Percentiles rank a stretch among this genome's conserved stretches.
Evolutionary conservation across 1,139 yeast species (phyloP).

Genomic region (Komagataea norvegica): DNA sequence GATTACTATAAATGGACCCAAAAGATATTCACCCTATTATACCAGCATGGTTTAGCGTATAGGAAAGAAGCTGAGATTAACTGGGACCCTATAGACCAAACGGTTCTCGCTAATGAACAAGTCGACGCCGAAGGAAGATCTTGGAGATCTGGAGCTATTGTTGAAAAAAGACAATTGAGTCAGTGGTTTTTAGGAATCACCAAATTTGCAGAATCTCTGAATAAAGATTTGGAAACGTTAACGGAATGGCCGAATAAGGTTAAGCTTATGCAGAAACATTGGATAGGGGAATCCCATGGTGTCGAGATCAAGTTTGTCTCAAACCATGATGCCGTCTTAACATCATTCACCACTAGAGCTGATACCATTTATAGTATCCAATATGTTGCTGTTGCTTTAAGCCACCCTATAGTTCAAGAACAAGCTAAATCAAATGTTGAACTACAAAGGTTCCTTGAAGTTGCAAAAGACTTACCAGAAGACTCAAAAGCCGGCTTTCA

Average conservation of each 20-base stretch:
- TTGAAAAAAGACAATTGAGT: slow-evolving; percentile 70
- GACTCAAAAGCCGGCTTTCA: slow-evolving; percentile 63
- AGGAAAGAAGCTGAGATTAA: slow-evolving; percentile 83
- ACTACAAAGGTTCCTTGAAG: slow-evolving; percentile 44
- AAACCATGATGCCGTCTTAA: slow-evolving; percentile 29
- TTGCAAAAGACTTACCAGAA: slow-evolving; percentile 35
- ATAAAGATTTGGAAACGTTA: slow-evolving; percentile 55
- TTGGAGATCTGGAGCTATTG: slow-evolving; percentile 96
- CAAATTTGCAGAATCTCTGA: slow-evolving; percentile 62
- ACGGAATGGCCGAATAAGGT: slow-evolving; percentile 86
- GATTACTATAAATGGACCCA: slow-evolving; percentile 94
- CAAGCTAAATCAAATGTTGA: slow-evolving; percentile 35
- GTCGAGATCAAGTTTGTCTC: slow-evolving; percentile 51
- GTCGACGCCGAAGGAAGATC: slow-evolving; percentile 87
- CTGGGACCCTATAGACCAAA: slow-evolving; percentile 95
- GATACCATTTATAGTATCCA: slow-evolving; percentile 84
- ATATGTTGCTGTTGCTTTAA: slow-evolving; percentile 69
- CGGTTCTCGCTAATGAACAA: slow-evolving; percentile 95
- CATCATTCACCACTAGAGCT: slow-evolving; percentile 80
- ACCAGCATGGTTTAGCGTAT: slow-evolving; percentile 77
- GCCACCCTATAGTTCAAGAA: slow-evolving; percentile 55
- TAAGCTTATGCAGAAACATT: slow-evolving; percentile 81
- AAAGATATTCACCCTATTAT: slow-evolving; percentile 67
- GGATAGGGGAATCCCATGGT: slow-evolving; percentile 93
- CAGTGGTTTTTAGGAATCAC: slow-evolving; percentile 96